phyloP scores from a whole-genome alignment of 257 asterid genomes.

The Nemophila menziesii region DNA sequence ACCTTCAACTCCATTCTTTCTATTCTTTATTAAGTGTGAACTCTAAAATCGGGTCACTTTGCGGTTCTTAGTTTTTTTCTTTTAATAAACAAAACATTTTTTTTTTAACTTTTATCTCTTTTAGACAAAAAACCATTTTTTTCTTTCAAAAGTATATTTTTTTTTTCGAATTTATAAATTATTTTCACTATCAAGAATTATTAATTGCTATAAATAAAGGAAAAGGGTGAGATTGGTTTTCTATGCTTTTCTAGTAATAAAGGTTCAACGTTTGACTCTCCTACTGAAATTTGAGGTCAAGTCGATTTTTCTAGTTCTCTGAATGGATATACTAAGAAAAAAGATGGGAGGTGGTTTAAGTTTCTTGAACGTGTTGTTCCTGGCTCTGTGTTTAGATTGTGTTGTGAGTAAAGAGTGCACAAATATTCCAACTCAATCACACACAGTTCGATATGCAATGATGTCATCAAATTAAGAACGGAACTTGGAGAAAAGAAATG shows the following conservation, averaged over 20 bases:
- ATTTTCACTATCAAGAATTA: conserved; percentile 11
- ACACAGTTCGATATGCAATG: conserved; percentile 43
- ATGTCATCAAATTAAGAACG: conserved; percentile 46
- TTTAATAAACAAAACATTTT: background rate
- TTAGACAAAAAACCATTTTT: conserved; percentile 26
- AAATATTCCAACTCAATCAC: conserved; percentile 44
- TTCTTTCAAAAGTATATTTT: conserved; percentile 28
- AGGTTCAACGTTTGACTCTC: background rate
- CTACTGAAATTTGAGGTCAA: background rate
- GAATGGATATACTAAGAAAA: background rate
- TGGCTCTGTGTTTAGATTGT: conserved; percentile 14
- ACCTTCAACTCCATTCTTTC: conserved; percentile 34
- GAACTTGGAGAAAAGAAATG: conserved; percentile 53
- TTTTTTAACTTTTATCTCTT: conserved; percentile 3
- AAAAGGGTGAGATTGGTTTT: conserved; percentile 10
- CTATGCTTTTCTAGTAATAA: background rate
- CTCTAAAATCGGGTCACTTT: conserved; percentile 4
- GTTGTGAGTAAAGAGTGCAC: conserved; percentile 55
- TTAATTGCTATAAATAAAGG: conserved; percentile 10
- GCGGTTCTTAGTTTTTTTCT: conserved; percentile 3
- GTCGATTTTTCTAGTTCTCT: background rate
- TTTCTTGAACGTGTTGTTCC: conserved; percentile 9
- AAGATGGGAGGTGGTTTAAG: conserved; percentile 4
- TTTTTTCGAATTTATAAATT: conserved; percentile 12
- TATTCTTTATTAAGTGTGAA: conserved; percentile 1